Conservation (phyloP, 352 stramenopile species). For the Hyaloperonospora brassicae region DNA sequence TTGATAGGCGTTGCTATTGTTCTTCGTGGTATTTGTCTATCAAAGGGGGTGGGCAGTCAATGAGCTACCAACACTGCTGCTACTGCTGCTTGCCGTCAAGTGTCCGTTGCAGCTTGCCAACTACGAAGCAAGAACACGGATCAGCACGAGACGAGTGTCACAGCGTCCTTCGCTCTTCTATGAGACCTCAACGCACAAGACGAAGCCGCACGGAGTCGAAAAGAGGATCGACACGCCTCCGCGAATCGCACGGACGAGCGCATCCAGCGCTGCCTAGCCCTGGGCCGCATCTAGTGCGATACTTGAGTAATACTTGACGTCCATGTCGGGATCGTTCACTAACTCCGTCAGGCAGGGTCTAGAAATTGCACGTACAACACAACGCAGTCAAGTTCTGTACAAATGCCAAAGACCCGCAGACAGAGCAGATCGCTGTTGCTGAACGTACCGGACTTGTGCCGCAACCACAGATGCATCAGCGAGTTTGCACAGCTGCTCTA, state of each 20-base stretch:
- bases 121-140: slow-evolving; percentile 23
- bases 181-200: slow-evolving; percentile 4
- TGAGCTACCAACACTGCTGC: slow-evolving; percentile 25
- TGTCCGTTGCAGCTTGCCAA: slow-evolving; percentile 19
- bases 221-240: slow-evolving; percentile 11
- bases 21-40: too few relatives aligned
- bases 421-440: background rate
- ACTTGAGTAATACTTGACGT: slow-evolving; percentile 85
- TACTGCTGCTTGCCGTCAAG: slow-evolving; percentile 13
- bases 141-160: slow-evolving; percentile 1
- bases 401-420: background rate
- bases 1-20: too few relatives aligned
- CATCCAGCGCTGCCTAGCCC: slow-evolving; percentile 40
- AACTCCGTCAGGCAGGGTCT: slow-evolving; percentile 72
- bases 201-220: slow-evolving; percentile 26
- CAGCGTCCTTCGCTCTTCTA: background rate
- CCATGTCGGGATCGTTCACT: slow-evolving; percentile 68
- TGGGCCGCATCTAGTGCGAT: slow-evolving; percentile 69
- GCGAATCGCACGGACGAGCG: slow-evolving; percentile 20
- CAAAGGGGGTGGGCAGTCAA: slow-evolving; percentile 2
- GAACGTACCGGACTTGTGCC: slow-evolving; percentile 61
- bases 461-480: slow-evolving; percentile 56
- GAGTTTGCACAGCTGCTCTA: slow-evolving; percentile 80
- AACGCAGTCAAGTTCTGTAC: slow-evolving; percentile 5
- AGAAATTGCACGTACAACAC: background rate